Conservation (phyloP, 116 monocot genomes). For the Thalassia testudinum region DNA sequence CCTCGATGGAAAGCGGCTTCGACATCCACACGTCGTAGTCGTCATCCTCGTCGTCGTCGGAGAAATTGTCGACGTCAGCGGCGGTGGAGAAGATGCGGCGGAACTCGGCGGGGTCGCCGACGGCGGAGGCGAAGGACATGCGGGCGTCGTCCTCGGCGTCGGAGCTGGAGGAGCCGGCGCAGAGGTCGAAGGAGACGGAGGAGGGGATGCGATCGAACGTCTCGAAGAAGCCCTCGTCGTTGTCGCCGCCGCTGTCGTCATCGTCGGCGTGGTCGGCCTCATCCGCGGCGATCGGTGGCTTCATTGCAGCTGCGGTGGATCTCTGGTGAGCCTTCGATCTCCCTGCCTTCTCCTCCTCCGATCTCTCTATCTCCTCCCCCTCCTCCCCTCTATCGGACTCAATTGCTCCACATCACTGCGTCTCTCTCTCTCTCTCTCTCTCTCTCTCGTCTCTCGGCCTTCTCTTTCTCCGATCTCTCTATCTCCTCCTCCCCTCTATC, state of each 20-base stretch:
- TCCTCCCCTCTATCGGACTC: no score
- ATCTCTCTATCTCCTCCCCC: no score
- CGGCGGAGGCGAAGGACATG: conserved; percentile 75
- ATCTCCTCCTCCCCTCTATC: no score
- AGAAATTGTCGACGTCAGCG: background rate
- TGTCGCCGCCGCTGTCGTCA: conserved; percentile 14
- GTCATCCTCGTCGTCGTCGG: conserved; percentile 5
- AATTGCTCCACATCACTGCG: no score
- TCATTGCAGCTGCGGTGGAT: no score
- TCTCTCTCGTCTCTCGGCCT: no score
- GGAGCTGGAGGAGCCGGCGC: conserved; percentile 14
- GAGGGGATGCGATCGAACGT: conserved; percentile 65
- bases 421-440: no score
- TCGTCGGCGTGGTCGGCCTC: conserved; percentile 17
- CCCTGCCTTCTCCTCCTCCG: no score
- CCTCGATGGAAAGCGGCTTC: conserved; percentile 53
- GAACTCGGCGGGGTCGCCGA: conserved; percentile 31
- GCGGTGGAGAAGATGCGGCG: conserved; percentile 2
- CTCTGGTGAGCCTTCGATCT: no score
- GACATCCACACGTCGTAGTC: conserved; percentile 70
- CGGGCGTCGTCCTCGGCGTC: conserved; percentile 46
- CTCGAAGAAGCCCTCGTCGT: conserved; percentile 58
- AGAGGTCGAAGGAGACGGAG: conserved; percentile 37
- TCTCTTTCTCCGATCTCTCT: no score
- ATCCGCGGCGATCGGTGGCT: no score